Conservation (phyloP, 148 eudicot genomes). For the Oxyria digyna region DNA sequence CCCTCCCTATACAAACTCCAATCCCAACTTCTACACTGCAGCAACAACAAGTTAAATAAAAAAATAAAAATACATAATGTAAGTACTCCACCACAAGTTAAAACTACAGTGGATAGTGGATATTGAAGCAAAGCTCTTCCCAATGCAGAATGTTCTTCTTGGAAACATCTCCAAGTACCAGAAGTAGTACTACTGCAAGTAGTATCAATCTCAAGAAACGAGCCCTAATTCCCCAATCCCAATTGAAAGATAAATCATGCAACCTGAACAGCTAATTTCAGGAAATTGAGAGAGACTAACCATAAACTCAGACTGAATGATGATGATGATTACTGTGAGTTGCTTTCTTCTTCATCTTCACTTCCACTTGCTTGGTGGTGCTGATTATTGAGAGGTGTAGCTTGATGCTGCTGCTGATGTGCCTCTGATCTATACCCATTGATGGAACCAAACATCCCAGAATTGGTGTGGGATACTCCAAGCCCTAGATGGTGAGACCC, state of each 20-base stretch:
- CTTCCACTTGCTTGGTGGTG: conserved; percentile 27
- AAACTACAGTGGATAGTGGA: background rate
- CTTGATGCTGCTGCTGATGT: conserved; percentile 20
- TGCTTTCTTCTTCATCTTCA: conserved; percentile 23
- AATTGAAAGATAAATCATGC: background rate
- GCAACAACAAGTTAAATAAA: too few relatives aligned
- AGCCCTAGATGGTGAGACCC: conserved; percentile 5
- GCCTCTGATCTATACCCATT: conserved; percentile 18
- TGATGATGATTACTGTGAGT: background rate
- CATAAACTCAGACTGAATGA: background rate
- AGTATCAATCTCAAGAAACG: too few relatives aligned
- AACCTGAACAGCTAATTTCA: background rate
- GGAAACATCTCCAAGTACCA: background rate
- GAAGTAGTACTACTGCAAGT: too few relatives aligned
- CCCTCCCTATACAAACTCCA: too few relatives aligned
- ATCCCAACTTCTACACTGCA: background rate
- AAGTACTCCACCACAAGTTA: too few relatives aligned
- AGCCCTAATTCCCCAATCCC: background rate
- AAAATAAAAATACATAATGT: too few relatives aligned
- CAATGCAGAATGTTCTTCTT: background rate
- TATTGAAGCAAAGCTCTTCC: background rate
- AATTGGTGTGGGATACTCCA: background rate
- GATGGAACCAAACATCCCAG: background rate
- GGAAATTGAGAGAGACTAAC: background rate
- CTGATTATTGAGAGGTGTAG: conserved; percentile 19